Conservation (phyloP, 2,329 filamentous ascomycete species). For the Exophiala phaeomuriformis region DNA sequence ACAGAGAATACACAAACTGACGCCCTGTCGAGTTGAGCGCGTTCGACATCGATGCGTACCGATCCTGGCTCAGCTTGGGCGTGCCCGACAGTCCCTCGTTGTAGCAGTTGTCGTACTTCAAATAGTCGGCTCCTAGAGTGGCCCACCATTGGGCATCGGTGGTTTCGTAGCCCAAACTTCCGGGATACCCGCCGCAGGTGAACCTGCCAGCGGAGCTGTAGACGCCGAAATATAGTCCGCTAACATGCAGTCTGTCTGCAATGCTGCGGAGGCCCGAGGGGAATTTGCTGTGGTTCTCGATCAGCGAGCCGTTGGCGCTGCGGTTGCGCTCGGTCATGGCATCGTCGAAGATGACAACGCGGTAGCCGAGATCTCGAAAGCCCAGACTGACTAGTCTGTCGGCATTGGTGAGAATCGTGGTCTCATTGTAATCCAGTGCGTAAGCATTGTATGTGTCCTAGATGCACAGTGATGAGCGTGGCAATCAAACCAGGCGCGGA, state of each 20-base stretch:
- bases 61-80: conserved; percentile 40
- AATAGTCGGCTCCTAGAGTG: conserved; percentile 43
- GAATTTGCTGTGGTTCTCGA: conserved; percentile 39
- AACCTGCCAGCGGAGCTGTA: conserved; percentile 39
- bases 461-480: not conserved
- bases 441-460: conserved; percentile 25
- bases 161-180: conserved; percentile 45
- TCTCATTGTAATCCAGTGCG: conserved; percentile 20
- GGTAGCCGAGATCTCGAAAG: conserved; percentile 41
- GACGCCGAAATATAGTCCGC: conserved; percentile 48
- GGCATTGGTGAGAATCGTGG: conserved; percentile 20
- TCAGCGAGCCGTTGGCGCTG: conserved; percentile 39
- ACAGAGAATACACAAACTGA: conserved; percentile 42
- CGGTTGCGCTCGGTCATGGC: conserved; percentile 45
- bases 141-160: conserved; percentile 49
- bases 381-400: conserved; percentile 13
- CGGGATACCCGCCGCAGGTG: conserved; percentile 35
- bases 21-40: conserved; percentile 43
- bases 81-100: conserved; percentile 47
- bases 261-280: conserved; percentile 45
- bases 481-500: no score
- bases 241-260: conserved; percentile 42
- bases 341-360: conserved; percentile 49
- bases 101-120: conserved; percentile 50
- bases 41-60: conserved; percentile 44